These are phyloP conservation scores for Mucuna pruriens DNA, from an alignment of 306 rosid species.

Conservation along the genomic window DNA sequence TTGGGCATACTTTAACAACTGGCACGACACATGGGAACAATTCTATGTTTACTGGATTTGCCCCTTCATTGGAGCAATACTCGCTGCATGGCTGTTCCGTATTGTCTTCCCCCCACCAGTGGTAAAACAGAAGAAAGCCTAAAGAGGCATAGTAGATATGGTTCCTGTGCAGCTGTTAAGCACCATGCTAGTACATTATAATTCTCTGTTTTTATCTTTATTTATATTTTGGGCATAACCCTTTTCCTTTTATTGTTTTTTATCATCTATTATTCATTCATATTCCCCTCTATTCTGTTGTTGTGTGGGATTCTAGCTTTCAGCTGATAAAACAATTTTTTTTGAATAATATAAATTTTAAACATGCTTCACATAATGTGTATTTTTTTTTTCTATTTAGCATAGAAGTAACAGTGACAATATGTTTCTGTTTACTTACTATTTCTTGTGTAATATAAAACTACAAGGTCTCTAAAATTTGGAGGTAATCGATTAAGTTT, in stretches of 20 bases:
- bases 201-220: background rate
- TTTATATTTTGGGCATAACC: background rate
- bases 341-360: background rate
- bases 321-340: background rate
- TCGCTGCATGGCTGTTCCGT: conserved; percentile 81
- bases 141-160: conserved; percentile 32
- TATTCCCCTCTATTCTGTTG: background rate
- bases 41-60: conserved; percentile 87
- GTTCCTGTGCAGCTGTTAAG: background rate
- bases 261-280: background rate
- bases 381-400: too few species aligned
- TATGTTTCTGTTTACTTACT: background rate
- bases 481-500: background rate
- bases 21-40: conserved; percentile 89
- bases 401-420: background rate
- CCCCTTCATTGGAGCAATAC: conserved; percentile 75
- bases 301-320: background rate
- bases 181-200: background rate
- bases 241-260: background rate
- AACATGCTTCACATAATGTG: background rate
- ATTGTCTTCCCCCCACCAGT: conserved; percentile 55
- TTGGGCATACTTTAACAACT: conserved; percentile 74
- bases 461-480: background rate
- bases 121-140: conserved; percentile 66
- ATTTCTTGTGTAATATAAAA: background rate